Conservation (phyloP, 139 green algal genomes). For the Klebsormidium nitens region DNA sequence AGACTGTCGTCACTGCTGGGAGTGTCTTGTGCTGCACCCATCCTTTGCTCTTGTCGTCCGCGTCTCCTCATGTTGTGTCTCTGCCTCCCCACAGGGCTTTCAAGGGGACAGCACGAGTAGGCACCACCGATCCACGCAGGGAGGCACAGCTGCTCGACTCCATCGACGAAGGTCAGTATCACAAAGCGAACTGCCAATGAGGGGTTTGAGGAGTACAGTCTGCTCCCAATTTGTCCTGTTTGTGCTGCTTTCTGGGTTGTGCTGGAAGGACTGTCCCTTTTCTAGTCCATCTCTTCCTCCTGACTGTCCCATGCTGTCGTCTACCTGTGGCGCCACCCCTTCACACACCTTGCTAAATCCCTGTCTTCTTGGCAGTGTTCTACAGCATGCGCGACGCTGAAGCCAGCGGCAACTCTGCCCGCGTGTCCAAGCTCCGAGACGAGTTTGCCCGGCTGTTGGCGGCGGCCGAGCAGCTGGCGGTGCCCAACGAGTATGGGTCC, state of each 20-base stretch:
- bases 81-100: constrained; percentile 68
- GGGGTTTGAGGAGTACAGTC: too few relatives aligned
- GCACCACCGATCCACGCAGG: constrained; percentile 41
- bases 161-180: constrained; percentile 51
- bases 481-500: constrained; percentile 74
- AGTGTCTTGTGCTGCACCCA: too few relatives aligned
- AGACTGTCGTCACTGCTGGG: too few relatives aligned
- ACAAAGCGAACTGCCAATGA: constrained; percentile 9
- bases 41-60: too few relatives aligned
- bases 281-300: too few relatives aligned
- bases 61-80: too few relatives aligned
- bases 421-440: background rate
- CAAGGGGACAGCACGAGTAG: constrained; percentile 43
- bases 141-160: constrained; percentile 60
- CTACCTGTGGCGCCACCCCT: too few relatives aligned
- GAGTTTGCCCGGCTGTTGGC: background rate
- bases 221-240: too few relatives aligned
- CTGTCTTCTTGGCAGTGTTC: constrained; percentile 45
- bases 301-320: too few relatives aligned
- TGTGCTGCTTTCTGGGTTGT: too few relatives aligned
- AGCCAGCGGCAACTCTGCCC: background rate
- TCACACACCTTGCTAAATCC: too few relatives aligned
- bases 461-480: constrained; percentile 2
- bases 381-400: constrained; percentile 50
- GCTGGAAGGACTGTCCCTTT: too few relatives aligned